These are phyloP conservation scores for Penicillium antarcticum DNA, from an alignment of 495 filamentous ascomycete species.

Conservation along the genomic window DNA sequence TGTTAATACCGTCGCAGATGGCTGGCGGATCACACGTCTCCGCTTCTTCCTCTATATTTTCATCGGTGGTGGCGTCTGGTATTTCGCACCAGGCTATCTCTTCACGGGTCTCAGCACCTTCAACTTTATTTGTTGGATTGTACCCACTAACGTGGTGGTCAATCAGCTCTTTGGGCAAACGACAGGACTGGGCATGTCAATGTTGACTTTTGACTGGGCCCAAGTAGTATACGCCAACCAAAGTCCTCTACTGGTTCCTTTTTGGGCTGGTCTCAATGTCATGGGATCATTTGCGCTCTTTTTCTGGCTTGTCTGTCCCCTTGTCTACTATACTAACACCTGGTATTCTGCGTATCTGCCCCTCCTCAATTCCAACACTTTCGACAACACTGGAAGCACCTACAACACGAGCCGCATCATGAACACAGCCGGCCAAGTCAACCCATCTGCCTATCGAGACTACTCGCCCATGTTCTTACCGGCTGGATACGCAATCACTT, in stretches of 20 bases:
- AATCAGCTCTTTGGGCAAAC: slow-evolving; percentile 67
- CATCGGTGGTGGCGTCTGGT: slow-evolving; percentile 63
- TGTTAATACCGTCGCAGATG: slow-evolving; percentile 74
- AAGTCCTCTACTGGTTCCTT: slow-evolving; percentile 80
- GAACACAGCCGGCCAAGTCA: slow-evolving; percentile 34
- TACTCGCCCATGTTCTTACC: slow-evolving; percentile 51
- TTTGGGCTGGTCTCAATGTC: slow-evolving; percentile 90
- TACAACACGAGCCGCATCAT: slow-evolving; percentile 47
- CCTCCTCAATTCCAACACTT: slow-evolving; percentile 44
- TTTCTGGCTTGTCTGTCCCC: slow-evolving; percentile 85
- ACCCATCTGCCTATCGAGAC: slow-evolving; percentile 35
- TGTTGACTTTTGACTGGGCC: slow-evolving; percentile 90
- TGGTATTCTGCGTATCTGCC: slow-evolving; percentile 59
- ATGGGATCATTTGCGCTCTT: slow-evolving; percentile 79
- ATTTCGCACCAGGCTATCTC: slow-evolving; percentile 81
- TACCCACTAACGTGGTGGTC: slow-evolving; percentile 64
- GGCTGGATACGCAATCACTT: slow-evolving; percentile 50
- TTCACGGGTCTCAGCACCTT: slow-evolving; percentile 88
- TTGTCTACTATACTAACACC: slow-evolving; percentile 65
- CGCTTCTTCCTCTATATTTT: slow-evolving; percentile 79
- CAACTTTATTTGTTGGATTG: slow-evolving; percentile 88
- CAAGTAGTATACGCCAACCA: slow-evolving; percentile 85
- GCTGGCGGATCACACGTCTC: slow-evolving; percentile 77
- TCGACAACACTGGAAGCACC: slow-evolving; percentile 40
- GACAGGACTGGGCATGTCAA: slow-evolving; percentile 73